Conservation (phyloP, 1,284 basidiomycete species). For the Cryptococcus hybrid region DNA sequence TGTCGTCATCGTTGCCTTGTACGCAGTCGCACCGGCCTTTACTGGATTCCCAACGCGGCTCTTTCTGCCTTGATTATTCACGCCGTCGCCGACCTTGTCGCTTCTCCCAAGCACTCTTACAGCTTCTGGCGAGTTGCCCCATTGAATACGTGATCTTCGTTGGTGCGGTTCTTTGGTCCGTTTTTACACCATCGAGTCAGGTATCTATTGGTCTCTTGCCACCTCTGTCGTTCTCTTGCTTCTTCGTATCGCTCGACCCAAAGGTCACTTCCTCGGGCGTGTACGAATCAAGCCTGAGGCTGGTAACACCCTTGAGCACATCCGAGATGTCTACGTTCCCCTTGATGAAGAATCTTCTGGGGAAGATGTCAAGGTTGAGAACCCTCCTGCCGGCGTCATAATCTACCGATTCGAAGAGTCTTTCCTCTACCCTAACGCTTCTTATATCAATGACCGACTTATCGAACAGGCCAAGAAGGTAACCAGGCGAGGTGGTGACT, state of each 20-base stretch:
- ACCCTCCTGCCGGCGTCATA: constrained; percentile 82
- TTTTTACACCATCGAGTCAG: constrained; percentile 87
- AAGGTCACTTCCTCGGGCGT: constrained; percentile 88
- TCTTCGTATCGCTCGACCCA: constrained; percentile 85
- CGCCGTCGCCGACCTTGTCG: constrained; percentile 88
- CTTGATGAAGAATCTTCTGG: constrained; percentile 56
- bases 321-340: constrained; percentile 71
- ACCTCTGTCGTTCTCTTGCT: constrained; percentile 82
- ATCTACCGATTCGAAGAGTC: constrained; percentile 94
- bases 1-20: constrained; percentile 89
- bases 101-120: constrained; percentile 82
- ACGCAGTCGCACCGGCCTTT: constrained; percentile 88
- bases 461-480: constrained; percentile 77
- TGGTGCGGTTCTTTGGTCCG: constrained; percentile 76
- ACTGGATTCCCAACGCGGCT: constrained; percentile 56
- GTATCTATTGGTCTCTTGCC: constrained; percentile 87
- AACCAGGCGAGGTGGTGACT: constrained; percentile 73
- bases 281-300: constrained; percentile 56
- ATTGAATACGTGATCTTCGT: constrained; percentile 89
- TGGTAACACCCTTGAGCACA: constrained; percentile 48
- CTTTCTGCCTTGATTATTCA: constrained; percentile 95
- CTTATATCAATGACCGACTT: constrained; percentile 70
- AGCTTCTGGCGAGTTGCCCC: constrained; percentile 89
- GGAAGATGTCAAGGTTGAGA: constrained; percentile 66
- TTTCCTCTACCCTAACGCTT: constrained; percentile 90